Conservation (phyloP, 1,284 basidiomycete species). For the Apiotrichum sp. region DNA sequence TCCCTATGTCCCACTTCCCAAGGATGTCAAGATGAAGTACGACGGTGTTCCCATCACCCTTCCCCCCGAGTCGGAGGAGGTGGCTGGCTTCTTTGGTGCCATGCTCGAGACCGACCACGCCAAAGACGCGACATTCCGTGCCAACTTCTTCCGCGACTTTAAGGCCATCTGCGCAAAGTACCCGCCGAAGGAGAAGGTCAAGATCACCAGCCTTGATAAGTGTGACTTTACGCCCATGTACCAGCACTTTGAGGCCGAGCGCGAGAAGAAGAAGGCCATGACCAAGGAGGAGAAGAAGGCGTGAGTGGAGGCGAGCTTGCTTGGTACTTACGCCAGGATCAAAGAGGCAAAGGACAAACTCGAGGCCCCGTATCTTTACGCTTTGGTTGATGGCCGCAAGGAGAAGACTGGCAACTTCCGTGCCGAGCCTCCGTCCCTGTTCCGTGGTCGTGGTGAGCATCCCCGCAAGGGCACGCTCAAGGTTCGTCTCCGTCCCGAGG, state of each 20-base stretch:
- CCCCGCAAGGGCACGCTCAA: slow-evolving; percentile 96
- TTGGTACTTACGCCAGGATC: slow-evolving; percentile 35
- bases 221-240: slow-evolving; percentile 96
- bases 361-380: slow-evolving; percentile 79
- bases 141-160: slow-evolving; percentile 96
- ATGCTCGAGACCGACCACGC: slow-evolving; percentile 92
- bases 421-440: slow-evolving; percentile 94
- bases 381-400: slow-evolving; percentile 86
- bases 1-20: slow-evolving; percentile 80
- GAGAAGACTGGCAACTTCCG: slow-evolving; percentile 99
- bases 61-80: slow-evolving; percentile 84
- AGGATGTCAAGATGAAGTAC: slow-evolving; percentile 89
- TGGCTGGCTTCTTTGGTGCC: slow-evolving; percentile 92
- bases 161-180: slow-evolving; percentile 66
- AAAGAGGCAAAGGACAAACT: slow-evolving; percentile 78
- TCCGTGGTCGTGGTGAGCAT: slow-evolving; percentile 96
- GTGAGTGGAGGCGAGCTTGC: slow-evolving; percentile 17
- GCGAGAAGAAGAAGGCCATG: slow-evolving; percentile 85
- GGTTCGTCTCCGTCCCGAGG: slow-evolving; percentile 81
- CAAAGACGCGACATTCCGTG: slow-evolving; percentile 79
- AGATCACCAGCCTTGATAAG: slow-evolving; percentile 69
- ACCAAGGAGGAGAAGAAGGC: slow-evolving; percentile 82
- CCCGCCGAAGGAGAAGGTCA: slow-evolving; percentile 70
- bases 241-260: slow-evolving; percentile 85
- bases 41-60: slow-evolving; percentile 76